Base-by-base conservation (phyloP, 2,329 filamentous ascomycete species). In the Ceratocystis destructans region DNA sequence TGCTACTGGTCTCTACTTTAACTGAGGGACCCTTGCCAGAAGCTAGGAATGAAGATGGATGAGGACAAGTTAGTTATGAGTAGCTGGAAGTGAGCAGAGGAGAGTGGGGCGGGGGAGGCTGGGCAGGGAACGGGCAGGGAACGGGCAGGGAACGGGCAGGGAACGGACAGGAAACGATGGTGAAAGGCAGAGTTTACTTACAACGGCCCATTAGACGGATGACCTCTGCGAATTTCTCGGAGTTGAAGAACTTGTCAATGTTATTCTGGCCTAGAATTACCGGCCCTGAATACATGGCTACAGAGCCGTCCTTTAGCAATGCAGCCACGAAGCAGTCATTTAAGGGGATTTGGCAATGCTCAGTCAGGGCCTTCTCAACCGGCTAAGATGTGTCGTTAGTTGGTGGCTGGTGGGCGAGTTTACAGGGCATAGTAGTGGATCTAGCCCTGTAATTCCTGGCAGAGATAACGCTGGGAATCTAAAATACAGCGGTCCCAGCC, bases 291-390 rank as follows among this genome's bases (percentile, higher is more conserved):
- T 80, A 81, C 2, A 76, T 80, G 66, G 76, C 75, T 1, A 76
- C 71, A 17, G 76, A 75, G 22, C 79, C 79, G 67, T 81, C 79
- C 33, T 82, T 79, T 45, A 77, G 74, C 50, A 82, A 73, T 1
- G 77, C 78, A 10, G 79, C 80, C 44, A 84, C 75, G 69, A 84
- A 83, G 71, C 80, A 84, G 68, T 75, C 75, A 64, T 78, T 76
- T 10, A 77, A 78, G 1, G 79, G 77, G 59, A 84, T 81, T 46
- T 77, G 76, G 69, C 81, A 83, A 50, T 80, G 75, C 62, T 81
- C 78, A 17, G 79, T 76, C 10, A 85, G 73, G 31, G 79, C 81
- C 68, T 78, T 76, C 44, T 78, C 78, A 44, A 84, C 81, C 70
- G 79, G 74, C 79, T 82, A 67, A 28, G 41, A 25, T 28, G 28